Percentiles rank a stretch among this genome's conserved stretches.
Conservation (phyloP, 1,284 basidiomycete genomes). For the Ceratobasidium sp. region DNA sequence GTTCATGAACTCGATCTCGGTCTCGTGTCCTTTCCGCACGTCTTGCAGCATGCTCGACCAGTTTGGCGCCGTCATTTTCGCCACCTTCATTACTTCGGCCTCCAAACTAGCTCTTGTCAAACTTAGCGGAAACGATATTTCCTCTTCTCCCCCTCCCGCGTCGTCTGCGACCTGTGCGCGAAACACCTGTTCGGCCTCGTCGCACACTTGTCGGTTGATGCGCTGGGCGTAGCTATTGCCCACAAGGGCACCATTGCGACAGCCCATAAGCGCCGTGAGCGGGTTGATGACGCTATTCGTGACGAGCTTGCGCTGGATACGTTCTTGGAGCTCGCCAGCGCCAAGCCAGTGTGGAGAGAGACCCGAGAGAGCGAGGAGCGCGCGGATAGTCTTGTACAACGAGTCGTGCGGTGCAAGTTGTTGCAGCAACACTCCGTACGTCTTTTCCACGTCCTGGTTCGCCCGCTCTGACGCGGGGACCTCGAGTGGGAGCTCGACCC, state of each 20-base stretch:
- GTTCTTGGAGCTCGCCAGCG: constrained; percentile 74
- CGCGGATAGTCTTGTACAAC: constrained; percentile 75
- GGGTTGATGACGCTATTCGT: constrained; percentile 90
- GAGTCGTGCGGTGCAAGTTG: constrained; percentile 54
- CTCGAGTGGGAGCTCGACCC: constrained; percentile 32
- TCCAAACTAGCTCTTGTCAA: constrained; percentile 53
- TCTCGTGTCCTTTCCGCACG: constrained; percentile 65
- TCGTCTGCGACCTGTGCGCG: constrained; percentile 63
- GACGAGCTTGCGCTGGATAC: constrained; percentile 84
- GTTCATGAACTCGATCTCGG: constrained; percentile 88
- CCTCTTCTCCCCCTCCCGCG: constrained; percentile 50
- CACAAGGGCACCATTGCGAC: constrained; percentile 82
- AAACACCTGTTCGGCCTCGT: constrained; percentile 71
- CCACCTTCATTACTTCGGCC: constrained; percentile 66
- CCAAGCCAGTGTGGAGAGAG: constrained; percentile 76
- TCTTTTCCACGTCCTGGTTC: constrained; percentile 1
- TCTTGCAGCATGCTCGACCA: constrained; percentile 84
- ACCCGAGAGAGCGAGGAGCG: constrained; percentile 66
- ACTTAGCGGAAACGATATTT: constrained; percentile 39
- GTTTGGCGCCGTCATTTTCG: constrained; percentile 68
- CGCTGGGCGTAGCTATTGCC: constrained; percentile 58
- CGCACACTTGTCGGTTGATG: constrained; percentile 65
- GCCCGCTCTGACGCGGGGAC: neutral
- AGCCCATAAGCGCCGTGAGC: constrained; percentile 83
- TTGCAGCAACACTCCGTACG: constrained; percentile 35